phyloP scores from a whole-genome alignment of 768 basidiomycete species.

The Filobasidium floriforme region DNA sequence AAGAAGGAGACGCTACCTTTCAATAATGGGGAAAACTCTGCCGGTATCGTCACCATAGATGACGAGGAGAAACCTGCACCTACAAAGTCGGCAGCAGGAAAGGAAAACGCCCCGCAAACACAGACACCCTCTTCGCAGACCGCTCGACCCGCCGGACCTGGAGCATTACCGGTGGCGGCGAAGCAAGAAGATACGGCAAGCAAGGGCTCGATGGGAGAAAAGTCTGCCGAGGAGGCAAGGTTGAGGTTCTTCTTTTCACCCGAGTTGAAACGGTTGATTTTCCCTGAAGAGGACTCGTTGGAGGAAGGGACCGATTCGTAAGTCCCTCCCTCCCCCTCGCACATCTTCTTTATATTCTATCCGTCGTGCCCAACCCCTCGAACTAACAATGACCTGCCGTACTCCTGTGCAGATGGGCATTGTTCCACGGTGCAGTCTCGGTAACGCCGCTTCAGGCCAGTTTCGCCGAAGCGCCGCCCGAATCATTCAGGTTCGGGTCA shows the following conservation, averaged over 20 bases:
- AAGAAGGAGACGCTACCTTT: background rate
- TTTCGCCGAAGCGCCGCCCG: conserved; percentile 49
- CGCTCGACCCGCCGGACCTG: conserved; percentile 10
- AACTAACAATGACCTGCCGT: background rate
- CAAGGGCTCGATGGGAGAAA: conserved; percentile 14
- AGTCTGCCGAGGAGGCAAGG: background rate
- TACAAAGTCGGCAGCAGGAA: background rate
- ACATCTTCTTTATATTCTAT: background rate
- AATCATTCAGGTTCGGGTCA: conserved; percentile 16
- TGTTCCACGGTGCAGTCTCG: conserved; percentile 61
- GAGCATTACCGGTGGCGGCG: background rate
- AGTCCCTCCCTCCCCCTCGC: conserved; percentile 2
- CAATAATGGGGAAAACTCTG: conserved; percentile 8
- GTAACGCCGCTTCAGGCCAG: conserved; percentile 69
- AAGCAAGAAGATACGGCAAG: conserved; percentile 6
- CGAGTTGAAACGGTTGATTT: conserved; percentile 62
- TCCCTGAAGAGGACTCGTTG: conserved; percentile 54
- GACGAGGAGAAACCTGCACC: background rate
- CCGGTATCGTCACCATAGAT: background rate
- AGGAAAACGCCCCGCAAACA: conserved; percentile 10
- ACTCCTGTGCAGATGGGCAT: conserved; percentile 45
- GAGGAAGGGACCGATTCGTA: conserved; percentile 67
- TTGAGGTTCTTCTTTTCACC: conserved; percentile 63
- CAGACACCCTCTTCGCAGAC: background rate
- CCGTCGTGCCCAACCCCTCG: background rate